phyloP scores from a whole-genome alignment of 1,284 basidiomycete genomes.

The Trichosporon ovoides region DNA sequence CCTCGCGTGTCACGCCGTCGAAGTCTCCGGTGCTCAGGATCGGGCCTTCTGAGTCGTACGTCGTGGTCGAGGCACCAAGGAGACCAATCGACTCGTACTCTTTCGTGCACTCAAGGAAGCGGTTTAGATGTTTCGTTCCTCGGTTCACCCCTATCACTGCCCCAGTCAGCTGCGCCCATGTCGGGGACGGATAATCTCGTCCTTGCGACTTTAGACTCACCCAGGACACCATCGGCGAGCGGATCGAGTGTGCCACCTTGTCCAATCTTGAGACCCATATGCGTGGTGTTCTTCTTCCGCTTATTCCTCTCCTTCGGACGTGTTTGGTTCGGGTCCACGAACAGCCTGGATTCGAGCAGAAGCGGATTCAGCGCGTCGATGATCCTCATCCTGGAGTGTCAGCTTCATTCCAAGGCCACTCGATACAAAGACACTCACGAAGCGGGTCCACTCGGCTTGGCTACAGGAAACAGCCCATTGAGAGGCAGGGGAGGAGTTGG shows the following conservation, averaged over 20 bases:
- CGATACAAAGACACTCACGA: constrained; percentile 31
- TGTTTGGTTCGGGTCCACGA: constrained; percentile 54
- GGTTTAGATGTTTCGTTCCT: constrained; percentile 80
- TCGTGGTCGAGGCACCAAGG: constrained; percentile 89
- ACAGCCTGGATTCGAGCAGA: constrained; percentile 70
- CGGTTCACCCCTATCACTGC: constrained; percentile 83
- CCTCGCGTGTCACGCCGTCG: constrained; percentile 73
- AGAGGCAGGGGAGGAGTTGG: constrained; percentile 40
- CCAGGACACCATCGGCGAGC: constrained; percentile 71
- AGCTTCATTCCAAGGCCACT: neutral
- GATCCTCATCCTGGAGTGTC: constrained; percentile 67
- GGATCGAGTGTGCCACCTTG: constrained; percentile 77
- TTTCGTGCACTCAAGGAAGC: constrained; percentile 88
- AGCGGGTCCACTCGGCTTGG: constrained; percentile 48
- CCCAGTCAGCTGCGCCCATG: neutral
- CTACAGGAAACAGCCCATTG: constrained; percentile 48
- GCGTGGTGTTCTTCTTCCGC: constrained; percentile 39
- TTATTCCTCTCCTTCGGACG: constrained; percentile 22
- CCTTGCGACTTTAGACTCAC: constrained; percentile 54
- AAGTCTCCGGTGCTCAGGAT: constrained; percentile 70
- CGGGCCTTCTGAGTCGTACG: constrained; percentile 84
- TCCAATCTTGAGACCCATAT: constrained; percentile 47
- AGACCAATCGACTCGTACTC: constrained; percentile 88
- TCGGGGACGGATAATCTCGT: neutral
- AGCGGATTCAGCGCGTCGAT: constrained; percentile 82